These are phyloP conservation scores for Trypanosomatidae sp. DNA, from an alignment of 208 protist species.

Conservation along the genomic window DNA sequence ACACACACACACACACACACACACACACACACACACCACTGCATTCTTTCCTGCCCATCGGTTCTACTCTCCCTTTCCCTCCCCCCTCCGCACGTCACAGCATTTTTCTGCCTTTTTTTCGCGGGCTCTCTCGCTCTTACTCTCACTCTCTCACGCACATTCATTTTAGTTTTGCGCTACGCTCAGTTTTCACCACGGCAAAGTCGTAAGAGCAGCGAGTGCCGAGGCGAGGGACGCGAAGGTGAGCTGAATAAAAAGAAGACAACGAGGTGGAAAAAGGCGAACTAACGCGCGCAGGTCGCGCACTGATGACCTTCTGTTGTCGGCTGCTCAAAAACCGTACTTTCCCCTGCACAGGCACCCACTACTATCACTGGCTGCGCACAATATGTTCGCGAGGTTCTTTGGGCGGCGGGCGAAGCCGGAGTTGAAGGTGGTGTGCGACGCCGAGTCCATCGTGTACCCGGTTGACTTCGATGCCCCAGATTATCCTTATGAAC, in stretches of 20 bases:
- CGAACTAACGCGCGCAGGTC: not conserved
- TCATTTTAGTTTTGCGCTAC: not conserved
- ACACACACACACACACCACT: not conserved
- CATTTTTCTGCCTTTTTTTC: not conserved
- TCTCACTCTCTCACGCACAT: not conserved
- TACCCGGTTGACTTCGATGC: slow-evolving; percentile 36
- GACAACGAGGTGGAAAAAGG: too few species aligned
- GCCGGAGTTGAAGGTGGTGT: slow-evolving; percentile 26
- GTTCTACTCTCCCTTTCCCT: not conserved
- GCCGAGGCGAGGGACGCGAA: not conserved
- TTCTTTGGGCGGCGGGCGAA: slow-evolving; percentile 15
- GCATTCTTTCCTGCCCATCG: not conserved
- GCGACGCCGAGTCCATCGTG: slow-evolving; percentile 22
- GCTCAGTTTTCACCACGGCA: not conserved
- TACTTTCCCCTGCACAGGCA: not conserved
- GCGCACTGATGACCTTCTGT: not conserved
- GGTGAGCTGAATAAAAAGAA: not conserved
- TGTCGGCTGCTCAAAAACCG: not conserved
- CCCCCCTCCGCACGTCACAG: not conserved
- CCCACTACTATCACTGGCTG: not conserved
- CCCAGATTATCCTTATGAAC: slow-evolving; percentile 26
- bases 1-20: not conserved
- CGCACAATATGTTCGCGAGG: not conserved
- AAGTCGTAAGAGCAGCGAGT: not conserved
- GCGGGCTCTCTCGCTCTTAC: not conserved